A percentile compares a stretch with the other conserved stretches of the same genome.
phyloP scores from a whole-genome alignment of 1,139 yeast genomes.

The Protomyces inouyei region DNA sequence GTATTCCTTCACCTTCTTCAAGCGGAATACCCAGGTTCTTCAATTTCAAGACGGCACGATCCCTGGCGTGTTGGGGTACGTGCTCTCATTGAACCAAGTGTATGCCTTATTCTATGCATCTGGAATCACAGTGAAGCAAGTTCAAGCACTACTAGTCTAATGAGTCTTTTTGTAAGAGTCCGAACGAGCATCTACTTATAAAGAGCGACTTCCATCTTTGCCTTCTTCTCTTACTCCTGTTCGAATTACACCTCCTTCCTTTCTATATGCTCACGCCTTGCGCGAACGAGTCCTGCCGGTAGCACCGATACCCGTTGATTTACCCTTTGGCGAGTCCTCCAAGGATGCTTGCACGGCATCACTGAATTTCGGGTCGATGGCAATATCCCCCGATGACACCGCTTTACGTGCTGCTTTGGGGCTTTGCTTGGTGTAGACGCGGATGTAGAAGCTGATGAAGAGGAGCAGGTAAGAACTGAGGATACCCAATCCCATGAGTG shows the following conservation, averaged over 20 bases:
- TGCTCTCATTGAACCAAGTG: neutral
- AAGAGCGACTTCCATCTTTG: neutral
- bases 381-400: slow-evolving; percentile 13
- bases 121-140: neutral
- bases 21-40: neutral
- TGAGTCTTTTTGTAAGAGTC: neutral
- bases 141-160: neutral
- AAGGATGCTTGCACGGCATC: slow-evolving; percentile 16
- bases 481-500: slow-evolving; percentile 81
- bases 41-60: neutral
- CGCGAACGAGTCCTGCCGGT: slow-evolving; percentile 27
- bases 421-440: slow-evolving; percentile 58
- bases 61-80: neutral
- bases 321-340: slow-evolving; percentile 14
- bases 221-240: neutral
- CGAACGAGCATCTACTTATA: neutral
- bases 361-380: slow-evolving; percentile 25
- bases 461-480: slow-evolving; percentile 83
- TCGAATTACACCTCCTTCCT: too few species aligned
- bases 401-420: slow-evolving; percentile 29
- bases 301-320: neutral
- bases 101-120: neutral
- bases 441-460: slow-evolving; percentile 89
- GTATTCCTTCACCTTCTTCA: neutral
- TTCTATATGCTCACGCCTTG: slow-evolving; percentile 4